Conservation (phyloP, 371 early-diverging fungal genomes). For the Basidiobolus heterosporus region DNA sequence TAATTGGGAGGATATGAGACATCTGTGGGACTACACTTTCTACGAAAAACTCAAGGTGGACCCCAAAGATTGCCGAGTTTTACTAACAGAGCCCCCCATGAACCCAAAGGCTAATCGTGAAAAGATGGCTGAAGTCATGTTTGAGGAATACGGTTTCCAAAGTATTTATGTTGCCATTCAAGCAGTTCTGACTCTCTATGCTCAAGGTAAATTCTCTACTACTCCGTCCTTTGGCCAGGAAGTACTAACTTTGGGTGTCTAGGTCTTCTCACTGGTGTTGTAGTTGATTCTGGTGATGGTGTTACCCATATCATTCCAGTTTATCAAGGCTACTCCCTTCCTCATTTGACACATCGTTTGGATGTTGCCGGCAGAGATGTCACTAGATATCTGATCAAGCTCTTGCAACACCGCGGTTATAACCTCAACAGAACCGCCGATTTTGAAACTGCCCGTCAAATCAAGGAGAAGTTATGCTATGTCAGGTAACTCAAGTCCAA, state of each 20-base stretch:
- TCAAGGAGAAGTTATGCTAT: constrained; percentile 95
- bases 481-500: constrained; percentile 42
- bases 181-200: constrained; percentile 91
- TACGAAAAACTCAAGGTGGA: constrained; percentile 75
- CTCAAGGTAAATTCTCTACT: constrained; percentile 53
- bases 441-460: constrained; percentile 90
- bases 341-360: constrained; percentile 76
- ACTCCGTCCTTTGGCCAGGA: background rate
- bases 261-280: constrained; percentile 89
- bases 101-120: constrained; percentile 84
- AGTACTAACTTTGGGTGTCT: constrained; percentile 1
- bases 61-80: constrained; percentile 72
- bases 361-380: constrained; percentile 95
- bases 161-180: constrained; percentile 91
- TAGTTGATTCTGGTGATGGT: constrained; percentile 94
- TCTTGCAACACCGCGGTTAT: constrained; percentile 84
- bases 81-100: constrained; percentile 92
- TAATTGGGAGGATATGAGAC: constrained; percentile 96
- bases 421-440: constrained; percentile 94
- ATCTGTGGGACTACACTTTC: constrained; percentile 95
- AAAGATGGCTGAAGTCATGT: constrained; percentile 87
- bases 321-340: constrained; percentile 83
- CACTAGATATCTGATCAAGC: constrained; percentile 88
- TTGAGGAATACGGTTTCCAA: constrained; percentile 87
- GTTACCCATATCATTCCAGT: constrained; percentile 97